Percentiles rank a stretch among this genome's conserved stretches.
Evolutionary conservation across 2,329 filamentous ascomycete species (phyloP).

Genomic region (Fusarium hainanense): DNA sequence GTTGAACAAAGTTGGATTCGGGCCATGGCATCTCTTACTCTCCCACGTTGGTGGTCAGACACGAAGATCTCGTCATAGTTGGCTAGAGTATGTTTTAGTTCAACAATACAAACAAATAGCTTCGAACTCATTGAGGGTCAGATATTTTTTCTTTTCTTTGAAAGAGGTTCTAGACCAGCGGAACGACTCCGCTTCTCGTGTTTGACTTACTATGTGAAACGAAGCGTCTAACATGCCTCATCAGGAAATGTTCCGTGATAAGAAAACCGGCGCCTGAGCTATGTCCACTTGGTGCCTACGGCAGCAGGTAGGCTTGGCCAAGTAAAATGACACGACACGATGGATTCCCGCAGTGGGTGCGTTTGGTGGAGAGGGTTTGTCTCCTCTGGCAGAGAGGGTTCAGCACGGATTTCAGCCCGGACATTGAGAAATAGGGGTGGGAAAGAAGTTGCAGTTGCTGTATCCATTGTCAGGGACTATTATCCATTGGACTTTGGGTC

Average conservation of each 20-base stretch:
- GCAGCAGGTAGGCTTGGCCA: constrained; percentile 5
- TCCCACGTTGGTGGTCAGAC: not conserved
- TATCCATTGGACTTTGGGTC: not conserved
- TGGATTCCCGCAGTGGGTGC: constrained; percentile 29
- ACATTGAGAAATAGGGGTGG: constrained; percentile 22
- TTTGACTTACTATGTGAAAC: constrained; percentile 2
- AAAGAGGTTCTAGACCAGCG: not conserved
- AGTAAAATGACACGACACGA: constrained; percentile 35
- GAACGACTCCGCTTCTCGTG: not conserved
- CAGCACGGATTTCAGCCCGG: constrained; percentile 34
- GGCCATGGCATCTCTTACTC: not conserved
- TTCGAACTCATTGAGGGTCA: not conserved
- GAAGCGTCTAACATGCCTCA: constrained; percentile 3
- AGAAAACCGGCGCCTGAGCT: constrained; percentile 27
- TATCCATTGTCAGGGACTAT: not conserved
- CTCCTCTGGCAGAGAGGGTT: not conserved
- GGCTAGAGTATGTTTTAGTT: constrained; percentile 2
- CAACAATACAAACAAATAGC: not conserved
- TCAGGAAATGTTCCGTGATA: constrained; percentile 12
- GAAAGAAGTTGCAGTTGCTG: not conserved
- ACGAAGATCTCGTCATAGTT: not conserved
- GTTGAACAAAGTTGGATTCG: not conserved
- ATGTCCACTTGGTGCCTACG: constrained; percentile 36
- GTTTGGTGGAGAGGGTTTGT: constrained; percentile 21
- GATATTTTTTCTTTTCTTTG: not conserved